Evolutionary conservation across 2,329 filamentous ascomycete genomes (phyloP).

Genomic region (Beauveria pseudobassiana): DNA sequence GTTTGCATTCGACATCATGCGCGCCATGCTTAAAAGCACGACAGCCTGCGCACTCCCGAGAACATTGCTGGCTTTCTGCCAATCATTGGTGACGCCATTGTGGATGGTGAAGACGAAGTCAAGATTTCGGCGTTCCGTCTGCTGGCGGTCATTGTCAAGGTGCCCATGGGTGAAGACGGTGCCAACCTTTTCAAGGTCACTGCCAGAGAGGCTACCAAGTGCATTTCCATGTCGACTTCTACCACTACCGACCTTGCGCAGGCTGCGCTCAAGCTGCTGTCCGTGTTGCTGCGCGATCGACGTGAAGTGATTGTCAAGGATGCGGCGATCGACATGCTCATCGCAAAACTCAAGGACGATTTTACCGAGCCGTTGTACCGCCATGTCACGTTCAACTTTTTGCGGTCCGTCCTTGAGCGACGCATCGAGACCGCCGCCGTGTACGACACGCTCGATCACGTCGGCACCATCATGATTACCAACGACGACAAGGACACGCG

Average conservation of each 20-base stretch:
- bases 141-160: slow-evolving; percentile 76
- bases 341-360: slow-evolving; percentile 76
- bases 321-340: slow-evolving; percentile 71
- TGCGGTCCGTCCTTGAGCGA: slow-evolving; percentile 77
- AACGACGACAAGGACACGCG: slow-evolving; percentile 86
- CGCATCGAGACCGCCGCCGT: slow-evolving; percentile 80
- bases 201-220: slow-evolving; percentile 74
- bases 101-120: slow-evolving; percentile 84
- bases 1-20: slow-evolving; percentile 81
- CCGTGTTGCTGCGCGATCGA: slow-evolving; percentile 75
- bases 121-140: slow-evolving; percentile 81
- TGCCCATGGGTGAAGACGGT: slow-evolving; percentile 69
- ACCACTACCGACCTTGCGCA: slow-evolving; percentile 81
- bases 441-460: slow-evolving; percentile 85
- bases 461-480: slow-evolving; percentile 88
- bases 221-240: slow-evolving; percentile 67
- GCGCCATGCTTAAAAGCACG: slow-evolving; percentile 79
- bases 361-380: slow-evolving; percentile 88
- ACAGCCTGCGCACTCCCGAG: slow-evolving; percentile 66
- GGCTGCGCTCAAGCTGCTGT: slow-evolving; percentile 80
- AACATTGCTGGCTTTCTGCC: slow-evolving; percentile 84
- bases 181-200: slow-evolving; percentile 64
- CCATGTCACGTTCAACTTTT: slow-evolving; percentile 89
- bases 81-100: slow-evolving; percentile 77
- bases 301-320: slow-evolving; percentile 71